Percentiles rank a stretch among this genome's conserved stretches.
phyloP scores from a whole-genome alignment of 306 rosid species.

The Corylus americana region DNA sequence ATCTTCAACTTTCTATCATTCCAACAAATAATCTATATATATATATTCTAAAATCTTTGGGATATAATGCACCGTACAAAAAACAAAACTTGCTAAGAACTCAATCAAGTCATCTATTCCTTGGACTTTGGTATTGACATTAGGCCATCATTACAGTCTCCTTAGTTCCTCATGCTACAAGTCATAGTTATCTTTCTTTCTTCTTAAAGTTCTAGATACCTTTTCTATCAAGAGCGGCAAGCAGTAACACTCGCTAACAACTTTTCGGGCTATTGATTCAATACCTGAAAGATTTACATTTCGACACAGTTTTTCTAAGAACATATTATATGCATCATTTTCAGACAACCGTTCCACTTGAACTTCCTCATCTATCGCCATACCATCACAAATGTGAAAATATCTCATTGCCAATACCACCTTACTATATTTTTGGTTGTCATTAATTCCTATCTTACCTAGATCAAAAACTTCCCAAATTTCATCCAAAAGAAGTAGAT shows the following conservation, averaged over 20 bases:
- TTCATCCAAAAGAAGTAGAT: too few relatives aligned
- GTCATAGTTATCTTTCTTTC: not conserved
- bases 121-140: not conserved
- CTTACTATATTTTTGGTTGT: conserved; percentile 14
- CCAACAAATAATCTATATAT: too few relatives aligned
- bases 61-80: conserved; percentile 17
- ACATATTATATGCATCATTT: conserved; percentile 32
- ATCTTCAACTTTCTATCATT: not conserved
- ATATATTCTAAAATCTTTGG: too few relatives aligned
- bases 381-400: not conserved
- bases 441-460: too few relatives aligned
- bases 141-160: conserved; percentile 8
- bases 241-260: too few relatives aligned
- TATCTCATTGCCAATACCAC: conserved; percentile 24
- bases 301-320: not conserved
- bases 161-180: conserved; percentile 23
- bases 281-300: too few relatives aligned
- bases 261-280: too few relatives aligned
- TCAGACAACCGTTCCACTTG: not conserved
- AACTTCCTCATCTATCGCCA: not conserved
- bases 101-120: not conserved
- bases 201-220: conserved; percentile 29
- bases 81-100: not conserved
- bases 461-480: too few relatives aligned
- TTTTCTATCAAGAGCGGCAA: too few relatives aligned